Evolutionary conservation across 2,329 filamentous ascomycete genomes (phyloP).

Genomic region (Ophioceras dolichostomum): DNA sequence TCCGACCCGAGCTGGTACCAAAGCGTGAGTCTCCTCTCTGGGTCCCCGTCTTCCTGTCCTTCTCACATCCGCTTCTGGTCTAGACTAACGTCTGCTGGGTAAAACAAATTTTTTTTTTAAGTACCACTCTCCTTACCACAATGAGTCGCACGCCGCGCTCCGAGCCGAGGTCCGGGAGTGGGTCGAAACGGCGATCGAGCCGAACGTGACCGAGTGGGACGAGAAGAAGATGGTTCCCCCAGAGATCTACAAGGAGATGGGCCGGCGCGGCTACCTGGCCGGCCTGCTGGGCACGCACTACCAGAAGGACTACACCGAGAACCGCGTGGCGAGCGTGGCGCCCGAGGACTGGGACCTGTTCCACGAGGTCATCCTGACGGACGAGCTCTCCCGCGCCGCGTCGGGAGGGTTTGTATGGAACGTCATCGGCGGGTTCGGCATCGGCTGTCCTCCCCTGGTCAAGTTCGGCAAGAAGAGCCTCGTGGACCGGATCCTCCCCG

Average conservation of each 20-base stretch:
- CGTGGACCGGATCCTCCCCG: constrained; percentile 78
- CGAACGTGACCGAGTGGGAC: constrained; percentile 91
- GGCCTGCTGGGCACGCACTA: constrained; percentile 79
- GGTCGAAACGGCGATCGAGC: constrained; percentile 82
- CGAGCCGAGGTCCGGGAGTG: constrained; percentile 85
- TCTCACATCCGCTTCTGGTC: too few relatives aligned
- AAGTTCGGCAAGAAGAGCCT: constrained; percentile 84
- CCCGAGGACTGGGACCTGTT: constrained; percentile 95
- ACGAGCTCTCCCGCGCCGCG: constrained; percentile 80
- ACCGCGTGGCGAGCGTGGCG: constrained; percentile 63
- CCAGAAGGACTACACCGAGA: constrained; percentile 60
- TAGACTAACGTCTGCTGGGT: neutral
- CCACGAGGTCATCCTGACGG: constrained; percentile 92
- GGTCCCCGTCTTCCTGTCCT: too few relatives aligned
- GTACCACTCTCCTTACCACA: constrained; percentile 96
- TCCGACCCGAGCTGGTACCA: constrained; percentile 93
- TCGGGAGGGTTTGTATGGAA: constrained; percentile 97
- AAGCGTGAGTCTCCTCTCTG: constrained; percentile 50
- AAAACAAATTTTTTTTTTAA: too few relatives aligned
- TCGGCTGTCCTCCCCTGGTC: constrained; percentile 81
- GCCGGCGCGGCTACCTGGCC: constrained; percentile 83
- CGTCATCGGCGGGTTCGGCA: constrained; percentile 90
- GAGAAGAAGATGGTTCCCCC: constrained; percentile 85
- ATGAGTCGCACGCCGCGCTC: constrained; percentile 83
- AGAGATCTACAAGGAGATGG: constrained; percentile 90